These are phyloP conservation scores for Lentinula detonsa DNA, from an alignment of 768 basidiomycete species.

Conservation along the genomic window DNA sequence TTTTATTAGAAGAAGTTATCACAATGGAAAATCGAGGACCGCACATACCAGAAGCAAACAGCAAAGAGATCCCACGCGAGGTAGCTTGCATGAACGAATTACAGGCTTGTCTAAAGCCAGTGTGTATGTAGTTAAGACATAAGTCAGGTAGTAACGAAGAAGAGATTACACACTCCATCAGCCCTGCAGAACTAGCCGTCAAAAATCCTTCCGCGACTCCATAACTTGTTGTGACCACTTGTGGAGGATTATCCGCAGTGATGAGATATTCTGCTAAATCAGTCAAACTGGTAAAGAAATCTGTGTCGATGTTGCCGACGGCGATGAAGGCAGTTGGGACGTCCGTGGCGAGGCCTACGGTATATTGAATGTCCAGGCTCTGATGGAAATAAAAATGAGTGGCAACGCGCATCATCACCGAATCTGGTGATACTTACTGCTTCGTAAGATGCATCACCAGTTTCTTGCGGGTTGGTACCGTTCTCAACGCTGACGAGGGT, in stretches of 20 bases:
- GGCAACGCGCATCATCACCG: neutral
- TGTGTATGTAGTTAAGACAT: constrained; percentile 23
- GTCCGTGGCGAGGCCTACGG: constrained; percentile 19
- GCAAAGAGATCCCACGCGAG: constrained; percentile 41
- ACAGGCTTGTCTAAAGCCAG: constrained; percentile 15
- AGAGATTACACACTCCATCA: neutral
- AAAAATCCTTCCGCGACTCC: constrained; percentile 36
- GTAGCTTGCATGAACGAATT: constrained; percentile 29
- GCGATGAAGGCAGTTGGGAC: constrained; percentile 19
- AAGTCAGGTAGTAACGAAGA: neutral
- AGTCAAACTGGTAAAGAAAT: constrained; percentile 9
- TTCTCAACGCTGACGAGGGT: constrained; percentile 19
- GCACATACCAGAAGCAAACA: constrained; percentile 37
- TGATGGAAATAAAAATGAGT: neutral
- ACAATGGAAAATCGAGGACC: constrained; percentile 1
- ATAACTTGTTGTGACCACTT: constrained; percentile 45
- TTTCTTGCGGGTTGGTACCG: constrained; percentile 21
- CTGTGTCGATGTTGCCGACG: constrained; percentile 15
- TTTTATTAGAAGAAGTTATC: neutral
- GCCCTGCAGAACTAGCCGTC: constrained; percentile 14
- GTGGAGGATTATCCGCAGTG: constrained; percentile 18
- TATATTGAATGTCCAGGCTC: constrained; percentile 19
- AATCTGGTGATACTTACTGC: constrained; percentile 12
- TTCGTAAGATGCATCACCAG: constrained; percentile 18
- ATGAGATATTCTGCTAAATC: constrained; percentile 1